Base-by-base conservation (phyloP, 345 rosid genomes). In the Populus alba region DNA sequence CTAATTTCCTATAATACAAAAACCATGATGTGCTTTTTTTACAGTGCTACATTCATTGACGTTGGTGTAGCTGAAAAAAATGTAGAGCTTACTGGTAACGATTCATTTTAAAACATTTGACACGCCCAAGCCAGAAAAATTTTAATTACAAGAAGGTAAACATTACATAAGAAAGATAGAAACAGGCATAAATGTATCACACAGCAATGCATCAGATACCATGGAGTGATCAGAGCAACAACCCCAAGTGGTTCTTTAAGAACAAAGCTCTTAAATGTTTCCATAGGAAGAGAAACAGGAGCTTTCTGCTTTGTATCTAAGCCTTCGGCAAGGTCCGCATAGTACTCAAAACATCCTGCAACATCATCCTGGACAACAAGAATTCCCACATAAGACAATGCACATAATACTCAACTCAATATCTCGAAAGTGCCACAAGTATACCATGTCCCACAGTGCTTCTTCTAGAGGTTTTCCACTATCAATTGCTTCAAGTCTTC, bases 171-270 rank as follows among this genome's bases (percentile, higher is more conserved):
- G 8, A 38, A 12, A 39, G 22, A 66, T 2, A 22, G 39, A 37
- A 66, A 43, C 37, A 5, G 25, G 29, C 57, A 72, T 18, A 57
- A 69, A 38, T 25, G 53, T 74, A 39, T 31, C 13, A 39, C n/a
- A 41, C 1, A 57, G 43, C 37, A 41, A 65, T 77, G 72, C 33
- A 72, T 74, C 1, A 68, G 57, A 51, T 93, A 95, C 99, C 99
- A 96, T 51, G 99, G 99, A 66, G 98, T 94, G 82, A 97, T 97
- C 77, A 97, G 81, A 20, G 91, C 98, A 80, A 97, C 98, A 4
- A 97, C 97, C 49, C 99, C 99, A 86, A 97, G 81, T 23, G 99
- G 97, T 79, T 97, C 99, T 87, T 87, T 91, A 70, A 92, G 92
- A 76, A 92, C 84, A 70, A 90, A 83, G 51, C 87, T 82, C 91